Evolutionary conservation across 2,329 filamentous ascomycete species (phyloP).

Genomic region (Fusarium sp.): DNA sequence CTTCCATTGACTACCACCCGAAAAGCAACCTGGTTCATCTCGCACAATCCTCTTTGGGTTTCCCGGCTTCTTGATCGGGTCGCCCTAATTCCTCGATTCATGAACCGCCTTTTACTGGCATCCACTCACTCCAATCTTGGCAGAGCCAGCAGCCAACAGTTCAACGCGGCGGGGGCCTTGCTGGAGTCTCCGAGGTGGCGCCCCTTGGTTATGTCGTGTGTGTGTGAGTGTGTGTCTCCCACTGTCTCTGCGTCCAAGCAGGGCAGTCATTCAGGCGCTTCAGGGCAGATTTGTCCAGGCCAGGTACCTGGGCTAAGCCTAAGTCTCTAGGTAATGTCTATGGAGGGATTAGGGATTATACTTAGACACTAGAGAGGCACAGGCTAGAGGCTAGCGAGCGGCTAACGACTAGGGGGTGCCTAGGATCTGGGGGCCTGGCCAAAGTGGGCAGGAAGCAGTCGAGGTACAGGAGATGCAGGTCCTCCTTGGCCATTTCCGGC

Average conservation of each 20-base stretch:
- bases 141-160: constrained; percentile 19
- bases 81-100: constrained; percentile 34
- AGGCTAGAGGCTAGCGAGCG: constrained; percentile 16
- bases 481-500: constrained; percentile 42
- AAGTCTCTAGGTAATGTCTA: constrained; percentile 11
- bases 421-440: constrained; percentile 31
- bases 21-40: constrained; percentile 11
- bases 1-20: background rate
- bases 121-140: constrained; percentile 36
- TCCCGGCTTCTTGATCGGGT: constrained; percentile 36
- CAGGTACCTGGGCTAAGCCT: constrained; percentile 27
- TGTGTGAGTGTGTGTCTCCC: background rate
- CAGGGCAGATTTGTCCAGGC: constrained; percentile 33
- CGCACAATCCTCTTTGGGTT: constrained; percentile 29
- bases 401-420: constrained; percentile 18
- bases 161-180: constrained; percentile 11
- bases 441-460: constrained; percentile 35
- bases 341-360: constrained; percentile 24
- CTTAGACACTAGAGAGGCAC: background rate
- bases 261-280: background rate
- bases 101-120: constrained; percentile 32
- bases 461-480: constrained; percentile 40
- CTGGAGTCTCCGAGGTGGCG: constrained; percentile 41
- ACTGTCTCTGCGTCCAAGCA: constrained; percentile 8
- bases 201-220: constrained; percentile 30